Evolutionary conservation across 345 rosid species (phyloP).

Genomic region (Euphorbia pulcherrima): DNA sequence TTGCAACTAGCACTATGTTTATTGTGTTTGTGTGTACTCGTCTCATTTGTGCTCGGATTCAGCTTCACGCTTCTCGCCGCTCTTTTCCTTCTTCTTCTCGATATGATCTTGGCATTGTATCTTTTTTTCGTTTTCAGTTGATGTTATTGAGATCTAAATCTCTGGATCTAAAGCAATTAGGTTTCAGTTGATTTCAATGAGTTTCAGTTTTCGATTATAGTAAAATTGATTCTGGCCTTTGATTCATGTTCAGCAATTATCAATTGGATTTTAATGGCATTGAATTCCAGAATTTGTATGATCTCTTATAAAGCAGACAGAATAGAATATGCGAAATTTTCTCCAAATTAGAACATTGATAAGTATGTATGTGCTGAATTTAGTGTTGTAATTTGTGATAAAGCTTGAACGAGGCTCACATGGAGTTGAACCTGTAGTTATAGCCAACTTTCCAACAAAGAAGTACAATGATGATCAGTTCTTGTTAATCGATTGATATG

Average conservation of each 20-base stretch:
- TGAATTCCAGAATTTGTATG: neutral
- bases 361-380: conserved; percentile 8
- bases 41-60: conserved; percentile 69
- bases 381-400: conserved; percentile 7
- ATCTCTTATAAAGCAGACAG: neutral
- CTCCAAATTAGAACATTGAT: neutral
- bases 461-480: conserved; percentile 52
- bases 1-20: conserved; percentile 68
- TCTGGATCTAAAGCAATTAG: neutral
- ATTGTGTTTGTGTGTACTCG: conserved; percentile 79
- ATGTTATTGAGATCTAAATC: neutral
- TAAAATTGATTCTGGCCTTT: neutral
- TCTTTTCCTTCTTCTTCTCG: conserved; percentile 52
- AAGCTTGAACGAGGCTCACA: conserved; percentile 69
- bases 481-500: conserved; percentile 20
- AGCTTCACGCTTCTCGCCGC: conserved; percentile 52
- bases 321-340: neutral
- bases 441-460: conserved; percentile 65
- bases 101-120: conserved; percentile 63
- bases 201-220: neutral
- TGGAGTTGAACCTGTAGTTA: conserved; percentile 60
- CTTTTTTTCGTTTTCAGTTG: conserved; percentile 3
- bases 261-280: neutral
- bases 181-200: neutral
- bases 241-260: neutral